Evolutionary conservation across 2,329 filamentous ascomycete species (phyloP), one percentile per base, ranked within the genome.

Genomic region (Ophiostoma himal-ulmi): DNA sequence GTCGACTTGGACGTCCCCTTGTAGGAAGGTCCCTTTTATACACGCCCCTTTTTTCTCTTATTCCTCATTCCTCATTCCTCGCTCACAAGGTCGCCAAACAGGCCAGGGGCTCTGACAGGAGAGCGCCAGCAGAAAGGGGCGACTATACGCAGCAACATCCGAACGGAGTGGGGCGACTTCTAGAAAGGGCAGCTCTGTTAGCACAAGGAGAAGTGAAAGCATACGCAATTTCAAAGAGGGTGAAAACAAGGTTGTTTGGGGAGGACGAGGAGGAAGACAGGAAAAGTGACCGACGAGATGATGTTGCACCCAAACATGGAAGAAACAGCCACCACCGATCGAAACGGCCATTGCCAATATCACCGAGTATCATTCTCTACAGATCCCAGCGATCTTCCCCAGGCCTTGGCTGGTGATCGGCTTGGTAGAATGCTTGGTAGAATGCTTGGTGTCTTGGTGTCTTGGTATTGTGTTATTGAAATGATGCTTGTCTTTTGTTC

Each of bases 81-180:
- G n/a, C 52, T 57, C n/a, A 6, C n/a, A 26, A 11, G 57, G 26
- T 11, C 57, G 26, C 22, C 57, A 62, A 34, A 62, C 57, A 62
- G 57, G 13, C 57, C 57, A 62, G 57, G 57, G 57, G 57, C 57
- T 62, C 13, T 17, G 52, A 57, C 52, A 57, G 52, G 52, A 57
- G 52, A 26, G 52, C 52, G 52, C 52, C 52, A 57, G 8, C 22
- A 57, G 8, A 57, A 11, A 57, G 52, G 52, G 52, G 52, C 52
- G 52, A 26, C n/a, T 13, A 17, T 48, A 7, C 8, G 22, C n/a
- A 26, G 22, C n/a, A 26, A 22, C n/a, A 26, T 26, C 13, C 17
- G 5, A n/a, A 54, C 2, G 22, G 48, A 54, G 48, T n/a, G 48
- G 48, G 52, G 8, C 8, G 22, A 57, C 52, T 17, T 57, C 22